Evolutionary conservation across 2,329 filamentous ascomycete genomes (phyloP).

Genomic region (Sclerotinia spermophila): DNA sequence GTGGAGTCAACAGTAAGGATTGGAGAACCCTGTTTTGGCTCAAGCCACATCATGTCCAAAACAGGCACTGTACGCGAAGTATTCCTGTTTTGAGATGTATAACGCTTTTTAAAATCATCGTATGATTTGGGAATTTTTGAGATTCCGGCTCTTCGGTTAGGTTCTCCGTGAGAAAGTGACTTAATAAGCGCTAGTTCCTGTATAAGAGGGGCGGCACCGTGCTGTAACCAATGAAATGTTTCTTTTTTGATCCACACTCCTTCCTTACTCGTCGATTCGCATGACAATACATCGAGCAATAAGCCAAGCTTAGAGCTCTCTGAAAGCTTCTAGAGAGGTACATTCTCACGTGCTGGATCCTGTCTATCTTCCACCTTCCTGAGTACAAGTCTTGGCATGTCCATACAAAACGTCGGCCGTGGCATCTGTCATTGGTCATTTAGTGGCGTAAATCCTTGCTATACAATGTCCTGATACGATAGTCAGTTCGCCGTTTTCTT

Average conservation of each 20-base stretch:
- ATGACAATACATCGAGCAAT: background rate
- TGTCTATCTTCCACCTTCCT: background rate
- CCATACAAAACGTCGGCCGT: background rate
- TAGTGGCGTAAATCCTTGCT: slow-evolving; percentile 4
- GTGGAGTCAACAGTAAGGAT: background rate
- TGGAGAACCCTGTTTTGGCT: slow-evolving; percentile 4
- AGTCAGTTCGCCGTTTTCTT: slow-evolving; percentile 12
- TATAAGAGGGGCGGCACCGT: slow-evolving; percentile 8
- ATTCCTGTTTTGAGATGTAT: slow-evolving; percentile 7
- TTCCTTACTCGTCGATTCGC: slow-evolving; percentile 1
- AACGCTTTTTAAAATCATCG: background rate
- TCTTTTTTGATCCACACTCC: background rate
- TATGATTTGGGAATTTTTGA: slow-evolving; percentile 10
- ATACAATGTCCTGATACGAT: slow-evolving; percentile 5
- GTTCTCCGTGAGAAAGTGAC: slow-evolving; percentile 12
- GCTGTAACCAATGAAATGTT: slow-evolving; percentile 9
- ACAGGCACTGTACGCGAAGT: slow-evolving; percentile 13
- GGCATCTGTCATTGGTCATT: slow-evolving; percentile 15
- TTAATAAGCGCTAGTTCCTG: slow-evolving; percentile 15
- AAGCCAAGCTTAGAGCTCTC: slow-evolving; percentile 3
- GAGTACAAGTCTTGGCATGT: background rate
- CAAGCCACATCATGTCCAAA: slow-evolving; percentile 13
- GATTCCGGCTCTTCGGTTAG: slow-evolving; percentile 18
- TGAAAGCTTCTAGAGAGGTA: background rate
- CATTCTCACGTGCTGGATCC: slow-evolving; percentile 11